phyloP scores from a whole-genome alignment of 352 stramenopile species.

The Aphanomyces cochlioides region DNA sequence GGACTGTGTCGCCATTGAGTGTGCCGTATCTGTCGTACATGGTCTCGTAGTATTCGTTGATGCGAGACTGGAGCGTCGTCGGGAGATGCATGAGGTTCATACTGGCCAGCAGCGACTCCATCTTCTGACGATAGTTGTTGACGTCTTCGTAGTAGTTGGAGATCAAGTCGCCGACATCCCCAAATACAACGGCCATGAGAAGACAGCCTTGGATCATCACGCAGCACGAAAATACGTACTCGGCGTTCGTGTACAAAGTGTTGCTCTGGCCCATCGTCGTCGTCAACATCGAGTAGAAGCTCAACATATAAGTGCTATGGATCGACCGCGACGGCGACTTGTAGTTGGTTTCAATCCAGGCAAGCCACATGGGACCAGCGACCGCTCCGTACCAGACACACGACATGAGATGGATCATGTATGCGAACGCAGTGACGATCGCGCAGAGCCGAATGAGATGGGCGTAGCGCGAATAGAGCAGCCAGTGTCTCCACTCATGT shows the following conservation, averaged over 20 bases:
- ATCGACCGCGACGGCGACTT: constrained; percentile 33
- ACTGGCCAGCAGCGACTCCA: constrained; percentile 81
- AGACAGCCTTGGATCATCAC: constrained; percentile 68
- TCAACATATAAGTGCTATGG: constrained; percentile 51
- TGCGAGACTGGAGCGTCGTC: constrained; percentile 71
- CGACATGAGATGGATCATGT: constrained; percentile 74
- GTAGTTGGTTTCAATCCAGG: constrained; percentile 49
- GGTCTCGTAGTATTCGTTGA: constrained; percentile 82
- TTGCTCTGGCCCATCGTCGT: constrained; percentile 83
- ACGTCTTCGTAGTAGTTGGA: constrained; percentile 82
- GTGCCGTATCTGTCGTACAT: constrained; percentile 84
- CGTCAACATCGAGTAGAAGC: constrained; percentile 60
- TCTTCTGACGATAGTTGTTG: constrained; percentile 81
- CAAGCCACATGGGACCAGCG: constrained; percentile 19
- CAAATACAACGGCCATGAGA: constrained; percentile 82
- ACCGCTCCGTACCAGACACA: constrained; percentile 72
- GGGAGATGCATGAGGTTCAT: constrained; percentile 81
- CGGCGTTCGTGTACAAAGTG: constrained; percentile 54
- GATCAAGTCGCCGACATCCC: constrained; percentile 81
- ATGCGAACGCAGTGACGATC: constrained; percentile 59
- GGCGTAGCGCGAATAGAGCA: constrained; percentile 75
- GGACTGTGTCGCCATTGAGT: constrained; percentile 63
- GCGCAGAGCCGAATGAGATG: constrained; percentile 66
- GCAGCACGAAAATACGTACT: constrained; percentile 69
- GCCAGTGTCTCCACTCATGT: constrained; percentile 65